Evolutionary conservation across 805 yeast species (phyloP), one percentile per base, ranked within the genome.

Genomic region (Pichia cephalocereana): DNA sequence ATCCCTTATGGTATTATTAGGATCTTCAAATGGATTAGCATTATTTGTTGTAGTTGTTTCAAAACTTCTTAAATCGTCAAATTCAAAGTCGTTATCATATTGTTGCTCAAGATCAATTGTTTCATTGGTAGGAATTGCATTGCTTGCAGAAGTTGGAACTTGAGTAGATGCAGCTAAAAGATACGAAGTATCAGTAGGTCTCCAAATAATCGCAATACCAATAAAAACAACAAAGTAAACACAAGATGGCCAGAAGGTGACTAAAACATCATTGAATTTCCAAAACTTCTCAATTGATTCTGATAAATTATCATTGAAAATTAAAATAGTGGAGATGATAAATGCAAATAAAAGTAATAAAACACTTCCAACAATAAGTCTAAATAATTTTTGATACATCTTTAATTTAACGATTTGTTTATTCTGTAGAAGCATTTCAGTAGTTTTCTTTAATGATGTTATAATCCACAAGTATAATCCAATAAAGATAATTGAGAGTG

Each of bases 161-260:
- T 93, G 98, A 46, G 88, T 87, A 2, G 96, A 86, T 53, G 90
- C 90, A 12, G 97, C 98, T 61, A 93, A 77, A 79, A 95, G 83
- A 60, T 90, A 86, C 49, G 96, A 89, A 39, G 96, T 88, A 57
- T 85, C 93, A 0, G 97, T 91, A 46, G 99, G 99, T 66, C 99
- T 83, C 99, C 99, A 93, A 53, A 93, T 77, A 70, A 89, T 79
- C 6, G 96, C 86, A 54, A 93, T 74, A 10, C 89, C 78, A 58
- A 83, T 76, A 64, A 93, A 90, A 38, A 90, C 90, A 43, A 82
- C 67, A 61, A 86, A 87, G 68, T 88, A 93, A 14, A 89, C 83
- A 44, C 88, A 75, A 44, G 95, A 82, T 38, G 96, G 96, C 96
- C 98, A 90, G 70, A 95, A 95, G 57, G 91, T 96, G 41, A 83